These are phyloP conservation scores for Sinapis alba DNA, from an alignment of 441 rosid genomes.

Conservation along the genomic window DNA sequence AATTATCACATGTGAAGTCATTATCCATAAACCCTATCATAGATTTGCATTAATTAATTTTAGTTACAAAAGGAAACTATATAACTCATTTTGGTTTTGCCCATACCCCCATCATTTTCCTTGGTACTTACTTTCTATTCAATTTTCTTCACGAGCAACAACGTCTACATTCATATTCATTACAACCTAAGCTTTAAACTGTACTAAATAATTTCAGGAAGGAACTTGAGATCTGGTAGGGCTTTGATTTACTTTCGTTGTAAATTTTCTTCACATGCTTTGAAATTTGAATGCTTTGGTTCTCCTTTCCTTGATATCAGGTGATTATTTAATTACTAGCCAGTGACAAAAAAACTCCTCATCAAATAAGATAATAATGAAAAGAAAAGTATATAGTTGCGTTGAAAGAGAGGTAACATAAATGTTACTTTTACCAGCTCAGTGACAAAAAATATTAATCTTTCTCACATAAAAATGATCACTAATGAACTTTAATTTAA, in stretches of 20 bases:
- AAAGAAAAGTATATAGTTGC: slow-evolving; percentile 1
- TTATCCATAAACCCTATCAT: slow-evolving; percentile 25
- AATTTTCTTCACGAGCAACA: slow-evolving; percentile 19
- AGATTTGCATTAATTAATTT: slow-evolving; percentile 25
- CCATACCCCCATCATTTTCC: slow-evolving; percentile 25
- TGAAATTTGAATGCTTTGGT: not conserved
- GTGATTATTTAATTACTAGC: slow-evolving; percentile 13
- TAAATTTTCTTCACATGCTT: not conserved
- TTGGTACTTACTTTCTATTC: slow-evolving; percentile 19
- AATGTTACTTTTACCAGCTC: slow-evolving; percentile 29
- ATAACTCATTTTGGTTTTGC: slow-evolving; percentile 16
- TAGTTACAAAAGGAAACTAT: not conserved
- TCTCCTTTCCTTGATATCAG: not conserved
- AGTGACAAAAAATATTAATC: slow-evolving; percentile 19
- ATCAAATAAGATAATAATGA: not conserved
- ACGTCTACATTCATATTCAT: slow-evolving; percentile 3
- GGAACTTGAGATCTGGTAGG: slow-evolving; percentile 13
- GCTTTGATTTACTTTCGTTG: slow-evolving; percentile 5
- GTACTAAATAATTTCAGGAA: slow-evolving; percentile 16
- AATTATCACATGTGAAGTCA: slow-evolving; percentile 22
- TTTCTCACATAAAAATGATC: slow-evolving; percentile 12
- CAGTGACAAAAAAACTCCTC: slow-evolving; percentile 21
- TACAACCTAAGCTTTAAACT: not conserved
- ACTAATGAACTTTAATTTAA: not conserved
- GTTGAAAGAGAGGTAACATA: slow-evolving; percentile 5